Evolutionary conservation across 345 rosid species (phyloP).

Genomic region (Corchorus olitorius): DNA sequence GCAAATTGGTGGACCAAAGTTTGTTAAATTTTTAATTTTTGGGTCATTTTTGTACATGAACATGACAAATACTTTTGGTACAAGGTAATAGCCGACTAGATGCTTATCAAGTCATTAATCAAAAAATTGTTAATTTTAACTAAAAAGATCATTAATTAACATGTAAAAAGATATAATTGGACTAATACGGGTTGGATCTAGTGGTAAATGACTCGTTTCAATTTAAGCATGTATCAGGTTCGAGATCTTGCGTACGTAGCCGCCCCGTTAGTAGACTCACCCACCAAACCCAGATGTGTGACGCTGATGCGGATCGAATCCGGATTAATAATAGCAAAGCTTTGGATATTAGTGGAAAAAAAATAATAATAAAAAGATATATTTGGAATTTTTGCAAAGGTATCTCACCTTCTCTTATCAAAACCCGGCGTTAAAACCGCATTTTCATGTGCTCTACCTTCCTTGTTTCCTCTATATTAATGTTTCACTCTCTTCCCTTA

Average conservation of each 20-base stretch:
- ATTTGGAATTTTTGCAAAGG: slow-evolving; percentile 11
- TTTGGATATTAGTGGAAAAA: too few relatives aligned
- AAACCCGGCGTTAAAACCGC: slow-evolving; percentile 57
- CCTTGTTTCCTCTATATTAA: slow-evolving; percentile 13
- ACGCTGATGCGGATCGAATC: too few relatives aligned
- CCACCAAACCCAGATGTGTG: too few relatives aligned
- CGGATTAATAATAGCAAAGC: too few relatives aligned
- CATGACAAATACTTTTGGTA: slow-evolving; percentile 10
- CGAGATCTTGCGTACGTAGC: too few relatives aligned
- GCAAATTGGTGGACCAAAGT: slow-evolving; percentile 43
- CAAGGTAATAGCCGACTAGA: not conserved
- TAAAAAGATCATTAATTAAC: too few relatives aligned
- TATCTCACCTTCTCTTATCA: slow-evolving; percentile 26
- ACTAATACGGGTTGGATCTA: too few relatives aligned
- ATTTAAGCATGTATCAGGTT: too few relatives aligned
- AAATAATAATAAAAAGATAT: too few relatives aligned
- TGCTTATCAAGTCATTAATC: not conserved
- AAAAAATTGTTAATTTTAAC: not conserved
- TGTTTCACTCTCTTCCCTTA: not conserved
- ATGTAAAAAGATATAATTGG: too few relatives aligned
- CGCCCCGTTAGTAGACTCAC: too few relatives aligned
- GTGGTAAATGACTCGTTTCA: too few relatives aligned
- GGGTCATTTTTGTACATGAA: not conserved
- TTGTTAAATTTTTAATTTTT: not conserved
- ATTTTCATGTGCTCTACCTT: slow-evolving; percentile 45